Evolutionary conservation across 2,329 filamentous ascomycete species (phyloP).

Genomic region (Penicillium sp.): DNA sequence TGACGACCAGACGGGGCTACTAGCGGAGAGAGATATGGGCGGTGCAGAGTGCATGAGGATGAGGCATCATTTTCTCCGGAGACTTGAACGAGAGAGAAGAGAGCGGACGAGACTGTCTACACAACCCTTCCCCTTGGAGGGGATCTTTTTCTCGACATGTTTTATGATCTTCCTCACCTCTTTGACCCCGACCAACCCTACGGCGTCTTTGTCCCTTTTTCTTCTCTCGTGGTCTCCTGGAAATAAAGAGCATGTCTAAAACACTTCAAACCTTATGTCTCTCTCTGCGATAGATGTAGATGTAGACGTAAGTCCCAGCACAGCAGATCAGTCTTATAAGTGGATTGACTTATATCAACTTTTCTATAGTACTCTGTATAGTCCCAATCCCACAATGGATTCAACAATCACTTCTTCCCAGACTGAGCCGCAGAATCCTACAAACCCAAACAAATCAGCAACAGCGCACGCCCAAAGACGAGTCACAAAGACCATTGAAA

Average conservation of each 20-base stretch:
- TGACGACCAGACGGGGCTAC: conserved; percentile 30
- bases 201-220: conserved; percentile 27
- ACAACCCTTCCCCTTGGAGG: conserved; percentile 11
- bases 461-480: neutral
- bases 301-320: neutral
- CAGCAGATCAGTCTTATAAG: neutral
- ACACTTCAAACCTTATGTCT: conserved; percentile 21
- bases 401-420: conserved; percentile 31
- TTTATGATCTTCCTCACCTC: conserved; percentile 27
- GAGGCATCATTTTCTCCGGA: conserved; percentile 19
- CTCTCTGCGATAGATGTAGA: conserved; percentile 8
- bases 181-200: conserved; percentile 27
- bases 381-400: neutral
- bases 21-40: conserved; percentile 24
- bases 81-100: conserved; percentile 26
- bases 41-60: conserved; percentile 23
- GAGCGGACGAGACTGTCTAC: conserved; percentile 22
- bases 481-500: conserved; percentile 2
- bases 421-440: conserved; percentile 36
- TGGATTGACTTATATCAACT: neutral
- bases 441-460: conserved; percentile 4
- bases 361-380: neutral
- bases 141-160: conserved; percentile 21
- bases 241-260: conserved; percentile 33
- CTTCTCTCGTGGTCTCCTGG: conserved; percentile 31